phyloP scores from a whole-genome alignment of 305 asterid species.

The Solanum chacoense region DNA sequence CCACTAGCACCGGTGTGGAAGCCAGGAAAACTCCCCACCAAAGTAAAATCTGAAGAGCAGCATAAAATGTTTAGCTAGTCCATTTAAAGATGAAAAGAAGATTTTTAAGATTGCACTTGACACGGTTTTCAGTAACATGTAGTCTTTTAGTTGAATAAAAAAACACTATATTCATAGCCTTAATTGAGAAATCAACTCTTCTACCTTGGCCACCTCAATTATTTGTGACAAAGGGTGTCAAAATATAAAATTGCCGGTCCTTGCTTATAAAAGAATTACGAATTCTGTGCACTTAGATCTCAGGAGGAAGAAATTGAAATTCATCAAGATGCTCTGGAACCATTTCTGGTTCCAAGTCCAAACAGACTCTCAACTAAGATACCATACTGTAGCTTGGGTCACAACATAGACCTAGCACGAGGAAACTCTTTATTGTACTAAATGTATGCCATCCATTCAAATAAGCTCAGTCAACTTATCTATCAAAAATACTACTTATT shows the following conservation, averaged over 20 bases:
- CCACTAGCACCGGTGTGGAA: conserved; percentile 65
- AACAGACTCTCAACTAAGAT: background rate
- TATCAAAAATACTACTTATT: background rate
- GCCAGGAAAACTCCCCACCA: conserved; percentile 98
- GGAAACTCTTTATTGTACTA: background rate
- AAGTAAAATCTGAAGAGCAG: conserved; percentile 52
- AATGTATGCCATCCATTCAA: background rate
- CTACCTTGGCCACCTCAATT: background rate
- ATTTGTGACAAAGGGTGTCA: background rate
- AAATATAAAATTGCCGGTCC: background rate
- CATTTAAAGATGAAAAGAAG: background rate
- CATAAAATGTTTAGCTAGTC: background rate
- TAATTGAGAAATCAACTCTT: background rate
- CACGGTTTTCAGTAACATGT: background rate
- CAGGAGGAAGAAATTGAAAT: background rate
- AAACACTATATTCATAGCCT: background rate
- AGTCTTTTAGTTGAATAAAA: background rate
- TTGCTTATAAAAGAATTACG: background rate
- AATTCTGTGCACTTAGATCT: background rate
- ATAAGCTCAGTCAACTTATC: background rate
- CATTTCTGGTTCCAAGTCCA: background rate
- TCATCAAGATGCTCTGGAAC: background rate
- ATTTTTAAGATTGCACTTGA: background rate
- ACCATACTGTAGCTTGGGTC: background rate
- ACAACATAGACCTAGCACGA: background rate